phyloP scores from a whole-genome alignment of 1,284 basidiomycete species.

The Ceratobasidium sp. region DNA sequence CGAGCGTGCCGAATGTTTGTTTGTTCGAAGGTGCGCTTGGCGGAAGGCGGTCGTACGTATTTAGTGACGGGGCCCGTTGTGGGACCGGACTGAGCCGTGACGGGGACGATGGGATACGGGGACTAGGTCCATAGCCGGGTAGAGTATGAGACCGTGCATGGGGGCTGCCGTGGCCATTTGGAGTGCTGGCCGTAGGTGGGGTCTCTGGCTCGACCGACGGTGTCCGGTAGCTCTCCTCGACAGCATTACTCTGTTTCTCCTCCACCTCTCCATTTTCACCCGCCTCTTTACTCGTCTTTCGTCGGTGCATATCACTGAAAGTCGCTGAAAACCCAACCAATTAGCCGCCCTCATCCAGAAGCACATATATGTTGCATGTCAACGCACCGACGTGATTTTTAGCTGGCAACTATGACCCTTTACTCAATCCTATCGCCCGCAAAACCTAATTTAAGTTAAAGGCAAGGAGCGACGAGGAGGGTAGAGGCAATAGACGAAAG shows the following conservation, averaged over 20 bases:
- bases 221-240: neutral
- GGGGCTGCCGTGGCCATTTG: constrained; percentile 29
- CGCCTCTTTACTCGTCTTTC: constrained; percentile 58
- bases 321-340: constrained; percentile 21
- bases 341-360: neutral
- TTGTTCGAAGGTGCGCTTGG: constrained; percentile 30
- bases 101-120: constrained; percentile 50
- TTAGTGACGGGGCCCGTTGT: constrained; percentile 39
- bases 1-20: constrained; percentile 50
- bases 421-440: neutral
- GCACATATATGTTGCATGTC: neutral
- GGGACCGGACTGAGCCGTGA: constrained; percentile 49
- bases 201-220: constrained; percentile 25
- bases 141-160: constrained; percentile 51
- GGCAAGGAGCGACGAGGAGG: constrained; percentile 3
- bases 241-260: neutral
- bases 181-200: constrained; percentile 45
- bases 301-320: constrained; percentile 54
- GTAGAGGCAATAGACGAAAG: neutral
- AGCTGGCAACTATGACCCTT: neutral
- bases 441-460: neutral
- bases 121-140: constrained; percentile 59
- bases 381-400: constrained; percentile 16
- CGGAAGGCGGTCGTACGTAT: constrained; percentile 19
- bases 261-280: constrained; percentile 22